phyloP scores from a whole-genome alignment of 1,139 yeast genomes.

The Taiozyma sp. region DNA sequence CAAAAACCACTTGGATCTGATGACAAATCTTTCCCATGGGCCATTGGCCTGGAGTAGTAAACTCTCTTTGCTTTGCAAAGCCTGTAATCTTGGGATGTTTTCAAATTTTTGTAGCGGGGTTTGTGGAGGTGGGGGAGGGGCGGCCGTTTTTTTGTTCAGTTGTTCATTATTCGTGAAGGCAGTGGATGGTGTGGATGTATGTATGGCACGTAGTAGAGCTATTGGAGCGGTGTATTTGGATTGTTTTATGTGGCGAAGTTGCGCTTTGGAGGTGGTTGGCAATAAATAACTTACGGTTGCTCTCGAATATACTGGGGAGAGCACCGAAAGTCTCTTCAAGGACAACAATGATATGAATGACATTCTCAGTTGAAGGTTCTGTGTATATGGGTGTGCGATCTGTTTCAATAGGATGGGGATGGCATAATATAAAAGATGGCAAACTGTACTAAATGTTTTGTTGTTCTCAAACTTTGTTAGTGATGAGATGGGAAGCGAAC shows the following conservation, averaged over 20 bases:
- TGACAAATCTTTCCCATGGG: constrained; percentile 38
- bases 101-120: background rate
- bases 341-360: background rate
- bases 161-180: background rate
- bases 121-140: background rate
- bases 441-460: background rate
- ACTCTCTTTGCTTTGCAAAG: constrained; percentile 25
- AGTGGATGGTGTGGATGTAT: background rate
- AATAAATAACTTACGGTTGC: background rate
- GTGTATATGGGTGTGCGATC: background rate
- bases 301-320: background rate
- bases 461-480: background rate
- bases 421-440: background rate
- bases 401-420: background rate
- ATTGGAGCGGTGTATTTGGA: background rate
- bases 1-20: constrained; percentile 55
- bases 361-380: background rate
- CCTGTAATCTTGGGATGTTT: background rate
- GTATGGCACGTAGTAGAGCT: background rate
- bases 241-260: background rate
- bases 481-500: background rate
- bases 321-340: background rate
- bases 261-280: background rate
- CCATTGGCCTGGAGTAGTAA: constrained; percentile 41
- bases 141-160: background rate